Evolutionary conservation across 2,329 filamentous ascomycete species (phyloP).

Genomic region (Xylaria digitata): DNA sequence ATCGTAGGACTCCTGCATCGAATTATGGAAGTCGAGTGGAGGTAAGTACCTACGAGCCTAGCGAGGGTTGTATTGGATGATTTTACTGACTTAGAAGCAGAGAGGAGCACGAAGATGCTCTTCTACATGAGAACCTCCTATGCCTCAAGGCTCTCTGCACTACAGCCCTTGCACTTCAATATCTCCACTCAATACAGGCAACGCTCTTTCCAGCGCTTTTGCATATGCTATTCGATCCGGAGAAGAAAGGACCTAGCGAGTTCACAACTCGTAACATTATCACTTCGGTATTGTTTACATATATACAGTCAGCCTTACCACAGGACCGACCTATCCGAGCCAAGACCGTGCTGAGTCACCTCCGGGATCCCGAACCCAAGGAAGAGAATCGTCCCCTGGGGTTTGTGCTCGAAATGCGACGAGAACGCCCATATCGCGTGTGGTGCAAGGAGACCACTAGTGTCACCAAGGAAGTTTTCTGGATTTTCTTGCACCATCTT

Average conservation of each 20-base stretch:
- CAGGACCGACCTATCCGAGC: conserved; percentile 76
- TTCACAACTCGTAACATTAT: conserved; percentile 94
- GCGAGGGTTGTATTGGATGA: neutral
- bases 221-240: conserved; percentile 93
- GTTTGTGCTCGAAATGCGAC: conserved; percentile 91
- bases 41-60: conserved; percentile 63
- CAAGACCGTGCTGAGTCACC: conserved; percentile 78
- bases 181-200: conserved; percentile 81
- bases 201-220: conserved; percentile 88
- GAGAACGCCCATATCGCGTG: conserved; percentile 86
- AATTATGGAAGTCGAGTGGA: conserved; percentile 97
- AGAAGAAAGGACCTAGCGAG: conserved; percentile 96
- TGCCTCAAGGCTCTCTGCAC: conserved; percentile 96
- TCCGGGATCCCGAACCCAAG: conserved; percentile 81
- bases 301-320: conserved; percentile 75
- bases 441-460: conserved; percentile 94
- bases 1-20: conserved; percentile 86
- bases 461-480: conserved; percentile 98
- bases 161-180: conserved; percentile 84
- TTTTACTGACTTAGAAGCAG: conserved; percentile 58
- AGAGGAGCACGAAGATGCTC: conserved; percentile 93
- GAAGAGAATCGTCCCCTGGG: conserved; percentile 81
- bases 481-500: conserved; percentile 96
- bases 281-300: conserved; percentile 88
- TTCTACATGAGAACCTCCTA: conserved; percentile 90